phyloP scores from a whole-genome alignment of 2,329 filamentous ascomycete species.

The Calonectria pseudoreteaudii region DNA sequence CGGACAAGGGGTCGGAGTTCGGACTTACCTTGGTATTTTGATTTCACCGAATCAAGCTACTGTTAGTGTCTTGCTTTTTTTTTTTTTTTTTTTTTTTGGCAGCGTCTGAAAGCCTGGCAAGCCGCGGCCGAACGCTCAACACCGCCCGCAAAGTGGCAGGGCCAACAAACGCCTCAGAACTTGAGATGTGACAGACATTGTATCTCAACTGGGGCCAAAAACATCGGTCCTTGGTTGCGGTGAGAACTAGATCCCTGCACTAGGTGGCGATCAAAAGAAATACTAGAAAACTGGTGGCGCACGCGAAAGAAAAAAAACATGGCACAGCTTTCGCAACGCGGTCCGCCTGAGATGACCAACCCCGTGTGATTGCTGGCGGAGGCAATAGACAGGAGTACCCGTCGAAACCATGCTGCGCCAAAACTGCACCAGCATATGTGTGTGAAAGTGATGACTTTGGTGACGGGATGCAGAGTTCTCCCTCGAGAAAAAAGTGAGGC shows the following conservation, averaged over 20 bases:
- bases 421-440: constrained; percentile 28
- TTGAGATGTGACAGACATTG: constrained; percentile 6
- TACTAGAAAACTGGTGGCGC: constrained; percentile 6
- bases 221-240: neutral
- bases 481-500: constrained; percentile 17
- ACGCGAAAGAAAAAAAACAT: constrained; percentile 22
- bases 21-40: neutral
- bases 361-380: constrained; percentile 25
- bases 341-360: constrained; percentile 19
- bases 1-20: constrained; percentile 4
- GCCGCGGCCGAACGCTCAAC: constrained; percentile 11
- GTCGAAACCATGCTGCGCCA: constrained; percentile 16
- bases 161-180: constrained; percentile 8
- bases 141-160: constrained; percentile 20
- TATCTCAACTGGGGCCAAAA: neutral
- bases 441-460: constrained; percentile 13
- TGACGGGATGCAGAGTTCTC: constrained; percentile 12
- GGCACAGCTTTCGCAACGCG: constrained; percentile 28
- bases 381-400: constrained; percentile 33
- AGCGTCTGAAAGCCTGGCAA: constrained; percentile 27
- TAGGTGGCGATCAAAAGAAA: constrained; percentile 15
- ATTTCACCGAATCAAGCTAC: constrained; percentile 25
- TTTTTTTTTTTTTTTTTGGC: neutral
- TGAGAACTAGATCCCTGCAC: constrained; percentile 15
- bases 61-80: constrained; percentile 9